Evolutionary conservation across 805 yeast species (phyloP).

Genomic region (Deakozyma indianensis): DNA sequence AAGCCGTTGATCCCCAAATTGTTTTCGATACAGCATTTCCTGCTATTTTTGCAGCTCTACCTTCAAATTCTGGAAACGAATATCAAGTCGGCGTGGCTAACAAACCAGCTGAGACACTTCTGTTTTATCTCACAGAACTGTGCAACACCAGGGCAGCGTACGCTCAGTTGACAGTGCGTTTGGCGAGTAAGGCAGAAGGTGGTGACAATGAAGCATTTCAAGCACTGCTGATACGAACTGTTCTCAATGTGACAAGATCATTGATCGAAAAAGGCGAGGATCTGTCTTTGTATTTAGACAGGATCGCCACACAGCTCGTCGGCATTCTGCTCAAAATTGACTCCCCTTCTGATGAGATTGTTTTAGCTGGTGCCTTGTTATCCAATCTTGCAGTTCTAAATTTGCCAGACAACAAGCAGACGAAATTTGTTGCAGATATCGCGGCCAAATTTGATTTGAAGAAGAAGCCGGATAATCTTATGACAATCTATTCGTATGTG

Average conservation of each 20-base stretch:
- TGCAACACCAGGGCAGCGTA: neutral
- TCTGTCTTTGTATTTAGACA: neutral
- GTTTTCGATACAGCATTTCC: slow-evolving; percentile 41
- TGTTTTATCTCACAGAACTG: neutral
- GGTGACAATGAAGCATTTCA: neutral
- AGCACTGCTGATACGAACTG: neutral
- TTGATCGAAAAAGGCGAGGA: neutral
- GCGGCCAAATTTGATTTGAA: neutral
- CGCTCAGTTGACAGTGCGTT: neutral
- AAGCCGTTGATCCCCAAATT: slow-evolving; percentile 24
- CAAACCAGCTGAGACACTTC: neutral
- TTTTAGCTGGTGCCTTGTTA: neutral
- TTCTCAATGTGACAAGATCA: neutral
- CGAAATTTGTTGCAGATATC: neutral
- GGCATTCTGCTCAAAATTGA: neutral
- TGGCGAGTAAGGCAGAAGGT: neutral
- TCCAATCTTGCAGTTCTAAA: neutral
- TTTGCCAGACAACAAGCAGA: neutral
- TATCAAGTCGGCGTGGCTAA: neutral
- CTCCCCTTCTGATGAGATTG: neutral
- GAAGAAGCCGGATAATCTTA: neutral
- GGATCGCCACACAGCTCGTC: neutral
- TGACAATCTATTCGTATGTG: neutral
- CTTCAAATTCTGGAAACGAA: slow-evolving; percentile 13
- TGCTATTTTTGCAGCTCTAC: slow-evolving; percentile 34